Base-by-base conservation (phyloP, 2,329 filamentous ascomycete species). In the Penicillium digitatum region DNA sequence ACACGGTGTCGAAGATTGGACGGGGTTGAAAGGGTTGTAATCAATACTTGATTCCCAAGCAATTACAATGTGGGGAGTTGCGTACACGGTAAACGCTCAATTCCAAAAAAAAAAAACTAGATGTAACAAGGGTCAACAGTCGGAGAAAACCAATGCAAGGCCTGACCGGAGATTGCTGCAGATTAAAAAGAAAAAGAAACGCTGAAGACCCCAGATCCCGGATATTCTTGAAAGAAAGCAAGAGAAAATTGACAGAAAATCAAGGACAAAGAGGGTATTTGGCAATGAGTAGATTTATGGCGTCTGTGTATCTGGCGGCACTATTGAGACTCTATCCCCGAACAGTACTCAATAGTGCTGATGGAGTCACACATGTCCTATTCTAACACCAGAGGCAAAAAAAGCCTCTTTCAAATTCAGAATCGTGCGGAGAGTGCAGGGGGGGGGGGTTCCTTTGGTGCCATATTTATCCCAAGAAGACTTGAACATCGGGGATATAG, bases 51-150 rank as follows among this genome's bases (percentile, higher is more conserved):
- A 57, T 24, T 31, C 22, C 34, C 47, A 51, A 51, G 27, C 2
- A 24, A 53, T 10, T 27, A 40, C 29, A 42, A 51, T 48, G 52
- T 48, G 38, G 43, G 50, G 35, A n/a, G 0, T 49, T 59, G 55
- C 52, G 57, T 51, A 55, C 52, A 60, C 1, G 55, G 39, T 37
- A 55, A 63, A 61, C 56, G 56, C 56, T 60, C 54, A 63, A 61
- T 62, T 60, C 50, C 57, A 64, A 53, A 51, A 50, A 43, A 59
- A 57, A 59, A 51, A 59, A 57, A 59, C 51, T 54, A 63, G 4
- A 1, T 16, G 1, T 3, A 4, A 2, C n/a, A 10, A 18, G 44
- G 43, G 39, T 46, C 44, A 42, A 50, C 24, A 52, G 34, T 50
- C 39, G 26, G 49, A 53, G 22, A 45, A 27, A 46, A 40, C 2